Evolutionary conservation across 2,329 filamentous ascomycete genomes (phyloP).

Genomic region (Phialophora expanda): DNA sequence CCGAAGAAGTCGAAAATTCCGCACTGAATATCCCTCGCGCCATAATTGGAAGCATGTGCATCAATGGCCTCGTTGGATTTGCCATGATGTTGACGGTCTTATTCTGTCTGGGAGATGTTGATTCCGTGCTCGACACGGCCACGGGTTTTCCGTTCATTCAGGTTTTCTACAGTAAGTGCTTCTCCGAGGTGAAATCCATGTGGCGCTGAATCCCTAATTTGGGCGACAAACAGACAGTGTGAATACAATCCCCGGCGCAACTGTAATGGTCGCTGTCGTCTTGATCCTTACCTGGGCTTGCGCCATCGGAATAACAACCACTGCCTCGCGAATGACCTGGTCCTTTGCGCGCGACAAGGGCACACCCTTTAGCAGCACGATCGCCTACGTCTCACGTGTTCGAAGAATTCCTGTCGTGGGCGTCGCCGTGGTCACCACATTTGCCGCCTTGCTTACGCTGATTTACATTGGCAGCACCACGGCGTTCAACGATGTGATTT

Average conservation of each 20-base stretch:
- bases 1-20: constrained; percentile 42
- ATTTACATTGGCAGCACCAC: constrained; percentile 41
- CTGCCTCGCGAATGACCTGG: constrained; percentile 40
- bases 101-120: constrained; percentile 45
- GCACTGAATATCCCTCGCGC: constrained; percentile 41
- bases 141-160: constrained; percentile 45
- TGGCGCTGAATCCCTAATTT: background rate
- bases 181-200: background rate
- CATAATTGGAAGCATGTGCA: constrained; percentile 40
- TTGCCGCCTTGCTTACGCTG: constrained; percentile 37
- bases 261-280: constrained; percentile 40
- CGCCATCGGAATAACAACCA: constrained; percentile 40
- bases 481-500: constrained; percentile 42
- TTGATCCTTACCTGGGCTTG: constrained; percentile 40
- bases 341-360: constrained; percentile 39
- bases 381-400: constrained; percentile 41
- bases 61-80: constrained; percentile 46
- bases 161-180: constrained; percentile 38
- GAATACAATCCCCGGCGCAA: constrained; percentile 37
- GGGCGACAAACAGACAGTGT: constrained; percentile 33
- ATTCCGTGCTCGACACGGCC: constrained; percentile 41
- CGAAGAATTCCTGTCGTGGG: constrained; percentile 35
- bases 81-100: constrained; percentile 45
- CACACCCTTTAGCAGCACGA: constrained; percentile 35
- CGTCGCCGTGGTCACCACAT: constrained; percentile 25